Evolutionary conservation across 108 stramenopile genomes (phyloP), one percentile per base, ranked within the genome.

Genomic region (Epithemia pelagica): DNA sequence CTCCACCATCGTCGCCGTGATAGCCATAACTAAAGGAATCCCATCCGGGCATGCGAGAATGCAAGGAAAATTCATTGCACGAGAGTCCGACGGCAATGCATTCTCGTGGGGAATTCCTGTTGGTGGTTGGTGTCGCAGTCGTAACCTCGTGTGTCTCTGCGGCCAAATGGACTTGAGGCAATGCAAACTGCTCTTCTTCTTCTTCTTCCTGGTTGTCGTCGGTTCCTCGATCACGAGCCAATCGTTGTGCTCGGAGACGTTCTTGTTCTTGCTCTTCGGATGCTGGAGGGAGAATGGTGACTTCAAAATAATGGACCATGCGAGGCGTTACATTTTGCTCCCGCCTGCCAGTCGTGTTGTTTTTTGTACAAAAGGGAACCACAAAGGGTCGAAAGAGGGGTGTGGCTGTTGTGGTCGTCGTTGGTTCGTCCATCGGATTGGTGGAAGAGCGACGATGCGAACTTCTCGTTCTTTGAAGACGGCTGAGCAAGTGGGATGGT

Each of bases 21-120:
- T 88, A 92, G 30, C 91, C 94, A 65, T 73, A 89, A 26, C 77
- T 78, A 22, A 66, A 55, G 19, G 63, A 33, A 58, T 91, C 89
- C 94, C 94, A 95, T 8, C 94, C 94, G 3, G 94, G 90, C 90
- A 95, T 91, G 54, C 82, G 77, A 23, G 75, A 33, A 29, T 64
- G 67, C 21, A 71, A 52, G 33, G 51, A 32, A 60, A 92, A 92
- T 37, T 53, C 53, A 22, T 66, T 25, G 2, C 79, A 81, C 7
- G 81, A 83, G 46, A 92, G 30, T 2, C 91, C 91, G 54, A 92
- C 75, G 15, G 88, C 91, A 0, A 92, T 82, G 65, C 90, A 92
- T 52, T 88, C 90, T 5, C 57, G 28, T 25, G 22, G 19, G 10
- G 22, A 7, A 24, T 37, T 52, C 28, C 33, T 52, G 74, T 51